These are phyloP conservation scores for Podila minutissima DNA, from an alignment of 192 early-diverging fungal species.

Conservation along the genomic window DNA sequence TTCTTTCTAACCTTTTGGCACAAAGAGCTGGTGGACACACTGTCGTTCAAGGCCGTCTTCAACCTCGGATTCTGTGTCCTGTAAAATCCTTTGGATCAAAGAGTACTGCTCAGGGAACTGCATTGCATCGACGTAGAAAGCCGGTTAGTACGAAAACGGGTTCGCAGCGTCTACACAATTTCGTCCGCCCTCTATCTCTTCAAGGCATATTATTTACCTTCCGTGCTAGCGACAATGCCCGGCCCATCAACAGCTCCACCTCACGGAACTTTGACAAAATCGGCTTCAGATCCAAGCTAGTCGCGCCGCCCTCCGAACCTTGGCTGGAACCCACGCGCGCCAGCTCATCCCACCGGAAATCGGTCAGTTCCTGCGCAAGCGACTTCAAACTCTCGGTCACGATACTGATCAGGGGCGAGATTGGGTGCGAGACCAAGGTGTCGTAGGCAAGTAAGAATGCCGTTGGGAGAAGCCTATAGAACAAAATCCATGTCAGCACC, in stretches of 20 bases:
- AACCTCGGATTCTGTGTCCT: conserved; percentile 49
- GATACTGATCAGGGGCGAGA: conserved; percentile 47
- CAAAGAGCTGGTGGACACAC: conserved; percentile 63
- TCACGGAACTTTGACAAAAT: conserved; percentile 45
- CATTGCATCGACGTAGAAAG: conserved; percentile 46
- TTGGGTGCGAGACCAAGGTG: conserved; percentile 67
- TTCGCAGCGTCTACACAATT: too few relatives aligned
- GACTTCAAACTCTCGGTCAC: conserved; percentile 41
- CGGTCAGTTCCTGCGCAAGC: conserved; percentile 46
- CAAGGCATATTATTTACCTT: conserved; percentile 49
- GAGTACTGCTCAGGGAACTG: conserved; percentile 68
- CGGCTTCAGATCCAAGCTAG: conserved; percentile 16
- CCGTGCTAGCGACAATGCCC: conserved; percentile 54
- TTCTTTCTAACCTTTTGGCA: conserved; percentile 35
- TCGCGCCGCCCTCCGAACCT: not conserved
- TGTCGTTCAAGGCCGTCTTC: conserved; percentile 64
- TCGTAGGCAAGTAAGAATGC: conserved; percentile 82
- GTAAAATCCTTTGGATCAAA: conserved; percentile 62
- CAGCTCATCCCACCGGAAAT: conserved; percentile 57
- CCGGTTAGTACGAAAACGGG: not conserved
- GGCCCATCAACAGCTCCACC: conserved; percentile 54
- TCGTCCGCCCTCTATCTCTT: not conserved
- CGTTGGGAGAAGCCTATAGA: conserved; percentile 32
- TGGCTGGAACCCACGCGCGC: not conserved
- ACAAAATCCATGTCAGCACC: conserved; percentile 5